phyloP scores from a whole-genome alignment of 2,329 filamentous ascomycete species.

The Colletotrichum truncatum region DNA sequence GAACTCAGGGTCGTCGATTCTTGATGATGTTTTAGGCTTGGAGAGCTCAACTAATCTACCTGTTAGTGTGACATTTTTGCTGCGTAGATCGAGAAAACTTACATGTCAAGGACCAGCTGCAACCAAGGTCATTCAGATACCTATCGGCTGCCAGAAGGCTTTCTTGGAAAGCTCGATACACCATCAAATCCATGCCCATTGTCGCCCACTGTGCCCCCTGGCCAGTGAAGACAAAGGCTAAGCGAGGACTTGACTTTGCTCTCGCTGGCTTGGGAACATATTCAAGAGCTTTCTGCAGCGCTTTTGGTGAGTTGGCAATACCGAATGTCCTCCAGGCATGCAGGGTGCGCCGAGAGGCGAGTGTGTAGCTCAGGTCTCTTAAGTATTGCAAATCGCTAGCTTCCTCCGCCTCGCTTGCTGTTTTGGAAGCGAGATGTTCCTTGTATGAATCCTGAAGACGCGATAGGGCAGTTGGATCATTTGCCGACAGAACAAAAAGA shows the following conservation, averaged over 20 bases:
- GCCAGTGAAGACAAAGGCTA: conserved; percentile 38
- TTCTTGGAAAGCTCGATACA: conserved; percentile 43
- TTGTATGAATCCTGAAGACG: conserved; percentile 44
- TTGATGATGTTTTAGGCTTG: conserved; percentile 40
- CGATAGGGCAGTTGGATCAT: conserved; percentile 50
- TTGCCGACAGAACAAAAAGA: conserved; percentile 51
- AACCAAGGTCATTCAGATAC: conserved; percentile 43
- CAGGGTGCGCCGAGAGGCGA: conserved; percentile 35
- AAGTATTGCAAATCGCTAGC: neutral
- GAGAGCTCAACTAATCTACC: conserved; percentile 26
- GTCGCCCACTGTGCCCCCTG: conserved; percentile 38
- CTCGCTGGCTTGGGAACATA: neutral
- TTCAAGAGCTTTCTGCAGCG: neutral
- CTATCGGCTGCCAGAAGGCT: conserved; percentile 44
- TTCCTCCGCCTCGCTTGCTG: neutral
- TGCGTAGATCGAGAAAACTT: neutral
- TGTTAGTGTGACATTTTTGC: neutral
- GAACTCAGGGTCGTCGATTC: conserved; percentile 49
- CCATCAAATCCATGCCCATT: conserved; percentile 34
- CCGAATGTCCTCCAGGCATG: conserved; percentile 15
- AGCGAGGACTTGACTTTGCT: conserved; percentile 1
- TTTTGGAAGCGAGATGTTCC: conserved; percentile 18
- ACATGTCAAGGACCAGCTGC: conserved; percentile 34
- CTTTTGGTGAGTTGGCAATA: conserved; percentile 2
- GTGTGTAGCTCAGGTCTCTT: conserved; percentile 54